Base-by-base conservation (phyloP, 2,329 filamentous ascomycete species). In the Pseudonectria foliicola region DNA sequence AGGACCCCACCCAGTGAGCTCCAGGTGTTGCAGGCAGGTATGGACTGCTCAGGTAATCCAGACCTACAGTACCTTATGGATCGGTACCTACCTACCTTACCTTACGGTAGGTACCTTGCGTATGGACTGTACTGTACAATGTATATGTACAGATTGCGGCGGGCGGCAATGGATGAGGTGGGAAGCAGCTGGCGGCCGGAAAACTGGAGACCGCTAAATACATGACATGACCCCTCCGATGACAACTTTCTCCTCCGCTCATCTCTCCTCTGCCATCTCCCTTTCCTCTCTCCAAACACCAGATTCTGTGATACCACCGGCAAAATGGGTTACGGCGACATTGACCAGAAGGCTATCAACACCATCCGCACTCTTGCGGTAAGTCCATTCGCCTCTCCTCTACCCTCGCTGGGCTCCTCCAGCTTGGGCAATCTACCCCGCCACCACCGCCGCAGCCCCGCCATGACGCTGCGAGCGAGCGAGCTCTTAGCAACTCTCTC, bases 331-430 rank as follows among this genome's bases (percentile, higher is more conserved):
- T 95, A 85, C 77, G 75, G 76, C 64, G 85, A 96, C 59, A 66
- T 81, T 61, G 92, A 98, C 67, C 73, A 82, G 75, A 78, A 88
- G 69, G 85, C 87, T 61, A 87, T 98, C 73, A 96, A 96, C 82
- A 95, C 90, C 67, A 96, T 98, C 74, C 86, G 92, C 66, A 70
- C 87, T 62, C 79, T 98, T 56, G 89, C 92, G 64, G 92, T 96
- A 82, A 67, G 88, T 82, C 44, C 37, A 29, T 38, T 43, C 46
- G 43, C 42, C 45, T 50, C 43, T 51, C 38, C 37, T 40, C 38
- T 39, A 31, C 34, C 47, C 29, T 46, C 37, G 45, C 46, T 46
- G 43, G 45, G 52, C 53, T 56, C 55, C 52, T 50, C 54, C 49
- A 49, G 39, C 45, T 48, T 53, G 55, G 49, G 53, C 54, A 44